These are phyloP conservation scores for Macaranga tanarius DNA, from an alignment of 441 rosid genomes.

Conservation along the genomic window DNA sequence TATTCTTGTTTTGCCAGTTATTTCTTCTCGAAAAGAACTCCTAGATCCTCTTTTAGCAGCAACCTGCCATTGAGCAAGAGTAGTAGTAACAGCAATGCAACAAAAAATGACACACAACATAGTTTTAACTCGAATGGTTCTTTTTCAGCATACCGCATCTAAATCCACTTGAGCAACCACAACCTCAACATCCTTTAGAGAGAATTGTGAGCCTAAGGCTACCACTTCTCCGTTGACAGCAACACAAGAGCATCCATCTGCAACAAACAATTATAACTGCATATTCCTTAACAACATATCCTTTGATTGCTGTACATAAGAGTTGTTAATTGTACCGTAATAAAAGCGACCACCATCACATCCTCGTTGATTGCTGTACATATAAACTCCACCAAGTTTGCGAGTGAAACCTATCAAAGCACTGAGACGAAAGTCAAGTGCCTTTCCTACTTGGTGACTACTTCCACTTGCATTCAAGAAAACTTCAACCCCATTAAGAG, in stretches of 20 bases:
- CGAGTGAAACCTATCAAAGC: conserved; percentile 83
- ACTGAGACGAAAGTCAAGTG: conserved; percentile 63
- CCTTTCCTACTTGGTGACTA: conserved; percentile 82
- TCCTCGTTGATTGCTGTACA: conserved; percentile 96
- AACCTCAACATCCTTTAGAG: conserved; percentile 86
- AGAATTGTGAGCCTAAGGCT: conserved; percentile 92
- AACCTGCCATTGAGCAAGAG: conserved; percentile 55
- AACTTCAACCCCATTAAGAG: conserved; percentile 90
- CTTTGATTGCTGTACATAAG: too few relatives aligned
- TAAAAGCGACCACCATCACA: conserved; percentile 95
- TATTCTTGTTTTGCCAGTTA: conserved; percentile 62
- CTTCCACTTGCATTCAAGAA: conserved; percentile 99
- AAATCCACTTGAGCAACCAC: conserved; percentile 82
- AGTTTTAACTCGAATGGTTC: background rate
- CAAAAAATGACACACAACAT: too few relatives aligned
- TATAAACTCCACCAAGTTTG: conserved; percentile 85
- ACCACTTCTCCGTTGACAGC: conserved; percentile 84
- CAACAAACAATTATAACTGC: conserved; percentile 9
- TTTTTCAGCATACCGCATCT: conserved; percentile 66
- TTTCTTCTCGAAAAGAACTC: conserved; percentile 89
- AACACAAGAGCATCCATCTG: conserved; percentile 88
- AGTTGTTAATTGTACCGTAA: conserved; percentile 48
- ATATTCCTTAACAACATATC: too few relatives aligned
- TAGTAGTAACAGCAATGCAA: background rate
- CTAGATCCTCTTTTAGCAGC: conserved; percentile 87